Conservation (phyloP, 2,329 filamentous ascomycete species). For the Paraphoma chrysanthemicola region DNA sequence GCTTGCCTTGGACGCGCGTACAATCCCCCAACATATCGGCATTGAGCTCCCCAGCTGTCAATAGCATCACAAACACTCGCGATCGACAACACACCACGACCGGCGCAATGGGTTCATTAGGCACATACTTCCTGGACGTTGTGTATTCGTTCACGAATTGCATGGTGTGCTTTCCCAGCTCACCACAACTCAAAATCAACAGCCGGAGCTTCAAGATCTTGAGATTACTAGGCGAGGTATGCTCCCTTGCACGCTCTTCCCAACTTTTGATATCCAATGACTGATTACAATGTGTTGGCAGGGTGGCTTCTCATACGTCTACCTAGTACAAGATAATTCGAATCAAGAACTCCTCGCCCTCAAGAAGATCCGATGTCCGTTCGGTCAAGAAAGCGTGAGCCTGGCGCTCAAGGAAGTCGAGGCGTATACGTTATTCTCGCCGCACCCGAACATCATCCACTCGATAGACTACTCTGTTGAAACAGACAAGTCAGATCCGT, state of each 20-base stretch:
- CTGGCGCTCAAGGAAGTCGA: slow-evolving; percentile 97
- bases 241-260: slow-evolving; percentile 18
- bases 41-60: slow-evolving; percentile 24
- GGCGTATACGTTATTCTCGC: slow-evolving; percentile 88
- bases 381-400: slow-evolving; percentile 93
- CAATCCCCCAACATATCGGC: slow-evolving; percentile 7
- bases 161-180: slow-evolving; percentile 94
- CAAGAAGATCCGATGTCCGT: slow-evolving; percentile 98
- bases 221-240: slow-evolving; percentile 87
- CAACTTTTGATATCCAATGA: not conserved
- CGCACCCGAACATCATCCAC: slow-evolving; percentile 85
- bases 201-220: slow-evolving; percentile 94
- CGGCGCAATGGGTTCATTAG: slow-evolving; percentile 42
- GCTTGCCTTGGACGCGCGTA: slow-evolving; percentile 9
- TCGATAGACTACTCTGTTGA: slow-evolving; percentile 83
- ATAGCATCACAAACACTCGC: slow-evolving; percentile 18
- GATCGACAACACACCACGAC: slow-evolving; percentile 4
- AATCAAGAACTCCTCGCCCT: slow-evolving; percentile 87
- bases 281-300: slow-evolving; percentile 42
- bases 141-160: slow-evolving; percentile 93
- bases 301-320: slow-evolving; percentile 99
- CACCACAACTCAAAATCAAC: slow-evolving; percentile 94
- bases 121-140: slow-evolving; percentile 78
- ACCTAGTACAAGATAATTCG: slow-evolving; percentile 91
- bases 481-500: slow-evolving; percentile 70